A percentile compares a stretch with the other conserved stretches of the same genome.
These are phyloP conservation scores for Podospora australis DNA, from an alignment of 495 filamentous ascomycete species.

Conservation along the genomic window DNA sequence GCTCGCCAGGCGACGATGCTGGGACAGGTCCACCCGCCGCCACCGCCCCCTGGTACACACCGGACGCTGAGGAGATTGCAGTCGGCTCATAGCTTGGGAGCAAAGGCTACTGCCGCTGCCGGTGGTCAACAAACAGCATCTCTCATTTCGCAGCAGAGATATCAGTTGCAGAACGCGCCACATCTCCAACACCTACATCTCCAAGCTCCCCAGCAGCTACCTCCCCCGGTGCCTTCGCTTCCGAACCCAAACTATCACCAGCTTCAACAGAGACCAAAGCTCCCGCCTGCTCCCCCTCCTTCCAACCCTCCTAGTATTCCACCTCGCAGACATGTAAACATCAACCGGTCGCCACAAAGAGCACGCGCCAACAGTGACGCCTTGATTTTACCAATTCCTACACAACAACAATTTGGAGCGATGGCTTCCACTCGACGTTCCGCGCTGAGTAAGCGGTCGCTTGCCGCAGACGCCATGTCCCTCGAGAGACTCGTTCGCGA, in stretches of 20 bases:
- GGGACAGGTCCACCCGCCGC: constrained; percentile 31
- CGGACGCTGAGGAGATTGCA: constrained; percentile 49
- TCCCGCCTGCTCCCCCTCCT: too few species aligned
- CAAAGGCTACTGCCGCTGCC: constrained; percentile 29
- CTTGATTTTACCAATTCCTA: constrained; percentile 22
- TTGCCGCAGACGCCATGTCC: constrained; percentile 54
- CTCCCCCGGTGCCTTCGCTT: too few species aligned
- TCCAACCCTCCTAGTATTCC: constrained; percentile 9
- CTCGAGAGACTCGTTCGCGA: constrained; percentile 62
- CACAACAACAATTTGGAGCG: constrained; percentile 25
- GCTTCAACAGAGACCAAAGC: constrained; percentile 16
- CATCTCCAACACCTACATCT: constrained; percentile 18
- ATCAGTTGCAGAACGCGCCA: constrained; percentile 26
- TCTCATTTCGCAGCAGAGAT: constrained; percentile 49
- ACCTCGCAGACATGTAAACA: constrained; percentile 27
- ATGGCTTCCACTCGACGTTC: constrained; percentile 38
- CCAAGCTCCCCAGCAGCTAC: constrained; percentile 15
- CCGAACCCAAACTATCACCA: constrained; percentile 6
- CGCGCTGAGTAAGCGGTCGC: constrained; percentile 48
- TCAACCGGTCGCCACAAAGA: constrained; percentile 49
- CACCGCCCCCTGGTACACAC: constrained; percentile 29
- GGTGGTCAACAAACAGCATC: too few species aligned
- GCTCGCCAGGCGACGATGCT: constrained; percentile 14
- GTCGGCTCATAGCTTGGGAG: constrained; percentile 50
- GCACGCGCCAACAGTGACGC: constrained; percentile 72